Evolutionary conservation across 1,284 basidiomycete genomes (phyloP).

Genomic region (Dichomitus squalens): DNA sequence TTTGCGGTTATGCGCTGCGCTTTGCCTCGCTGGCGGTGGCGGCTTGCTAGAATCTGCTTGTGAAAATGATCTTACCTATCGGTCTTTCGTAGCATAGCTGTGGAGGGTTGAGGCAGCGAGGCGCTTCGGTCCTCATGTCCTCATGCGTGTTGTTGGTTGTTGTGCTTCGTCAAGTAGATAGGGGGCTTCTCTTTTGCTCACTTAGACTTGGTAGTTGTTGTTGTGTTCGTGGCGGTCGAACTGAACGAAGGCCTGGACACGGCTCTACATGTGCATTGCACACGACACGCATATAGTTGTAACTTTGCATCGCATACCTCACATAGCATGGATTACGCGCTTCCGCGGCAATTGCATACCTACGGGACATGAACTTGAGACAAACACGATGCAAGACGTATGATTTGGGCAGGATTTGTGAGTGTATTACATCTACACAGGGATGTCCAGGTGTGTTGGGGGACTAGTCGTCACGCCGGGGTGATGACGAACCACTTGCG

Average conservation of each 20-base stretch:
- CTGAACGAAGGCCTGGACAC: too few relatives aligned
- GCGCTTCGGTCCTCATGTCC: background rate
- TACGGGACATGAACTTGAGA: too few relatives aligned
- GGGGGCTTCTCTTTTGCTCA: background rate
- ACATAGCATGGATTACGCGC: background rate
- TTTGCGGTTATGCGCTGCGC: background rate
- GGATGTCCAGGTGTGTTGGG: too few relatives aligned
- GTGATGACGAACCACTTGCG: constrained; percentile 53
- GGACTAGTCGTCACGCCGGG: constrained; percentile 28
- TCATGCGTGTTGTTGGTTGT: background rate
- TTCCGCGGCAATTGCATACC: background rate
- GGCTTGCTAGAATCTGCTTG: background rate
- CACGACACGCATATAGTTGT: background rate
- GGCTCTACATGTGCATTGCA: background rate
- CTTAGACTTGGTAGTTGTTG: background rate
- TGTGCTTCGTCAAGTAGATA: background rate
- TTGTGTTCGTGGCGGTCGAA: too few relatives aligned
- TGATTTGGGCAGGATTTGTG: too few relatives aligned
- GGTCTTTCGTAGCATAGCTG: too few relatives aligned
- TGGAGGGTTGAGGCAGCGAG: too few relatives aligned
- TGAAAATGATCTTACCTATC: background rate
- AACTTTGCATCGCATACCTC: background rate
- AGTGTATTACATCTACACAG: too few relatives aligned
- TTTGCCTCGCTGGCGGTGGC: background rate
- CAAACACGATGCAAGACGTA: too few relatives aligned